These are phyloP conservation scores for Paracorniculantispora psalliotae DNA, from an alignment of 2,329 filamentous ascomycete genomes.

Conservation along the genomic window DNA sequence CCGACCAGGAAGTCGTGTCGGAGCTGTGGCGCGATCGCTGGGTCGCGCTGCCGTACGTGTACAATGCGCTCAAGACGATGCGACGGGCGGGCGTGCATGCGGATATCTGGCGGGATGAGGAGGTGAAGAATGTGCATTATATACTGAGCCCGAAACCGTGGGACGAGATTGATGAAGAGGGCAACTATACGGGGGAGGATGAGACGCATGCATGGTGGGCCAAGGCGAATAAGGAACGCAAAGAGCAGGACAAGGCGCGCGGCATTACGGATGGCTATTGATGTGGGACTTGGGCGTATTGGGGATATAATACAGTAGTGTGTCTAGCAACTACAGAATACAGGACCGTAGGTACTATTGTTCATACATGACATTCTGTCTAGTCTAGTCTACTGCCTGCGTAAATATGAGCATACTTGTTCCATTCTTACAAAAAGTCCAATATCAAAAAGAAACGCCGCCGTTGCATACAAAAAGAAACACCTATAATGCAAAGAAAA, in stretches of 20 bases:
- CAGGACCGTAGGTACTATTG: no score
- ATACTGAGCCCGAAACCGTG: slow-evolving; percentile 59
- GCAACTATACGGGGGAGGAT: slow-evolving; percentile 39
- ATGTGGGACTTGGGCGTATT: no score
- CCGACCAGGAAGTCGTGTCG: slow-evolving; percentile 55
- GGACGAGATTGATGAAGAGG: slow-evolving; percentile 44
- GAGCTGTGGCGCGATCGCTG: slow-evolving; percentile 51
- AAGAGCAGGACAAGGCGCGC: slow-evolving; percentile 32
- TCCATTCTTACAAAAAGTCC: no score
- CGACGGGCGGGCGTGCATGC: slow-evolving; percentile 48
- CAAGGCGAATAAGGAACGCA: slow-evolving; percentile 42
- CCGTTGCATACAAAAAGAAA: not conserved
- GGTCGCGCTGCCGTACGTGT: slow-evolving; percentile 55
- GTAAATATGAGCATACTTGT: no score
- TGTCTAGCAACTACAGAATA: no score
- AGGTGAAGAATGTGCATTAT: slow-evolving; percentile 58
- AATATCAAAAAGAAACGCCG: not conserved
- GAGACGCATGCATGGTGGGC: slow-evolving; percentile 55
- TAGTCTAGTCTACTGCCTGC: slow-evolving; percentile 12
- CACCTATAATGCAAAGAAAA: not conserved
- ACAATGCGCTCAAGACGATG: slow-evolving; percentile 60
- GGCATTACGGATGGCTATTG: slow-evolving; percentile 31
- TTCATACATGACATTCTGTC: not conserved
- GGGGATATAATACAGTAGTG: no score
- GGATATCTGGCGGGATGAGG: slow-evolving; percentile 52